Evolutionary conservation across 257 asterid species (phyloP).

Genomic region (Salvia miltiorrhiza): DNA sequence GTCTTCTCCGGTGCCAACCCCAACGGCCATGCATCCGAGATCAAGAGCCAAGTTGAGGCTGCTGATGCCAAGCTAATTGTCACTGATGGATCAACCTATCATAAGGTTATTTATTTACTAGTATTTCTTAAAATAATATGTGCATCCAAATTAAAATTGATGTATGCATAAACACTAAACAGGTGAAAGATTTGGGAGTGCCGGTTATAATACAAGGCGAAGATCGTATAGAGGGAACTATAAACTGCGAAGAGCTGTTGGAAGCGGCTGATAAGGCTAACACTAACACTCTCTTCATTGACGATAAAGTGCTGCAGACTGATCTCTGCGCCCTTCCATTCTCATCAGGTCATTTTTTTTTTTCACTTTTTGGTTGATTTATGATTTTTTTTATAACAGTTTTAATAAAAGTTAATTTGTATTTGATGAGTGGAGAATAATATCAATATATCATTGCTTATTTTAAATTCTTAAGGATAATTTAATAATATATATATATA

Average conservation of each 20-base stretch:
- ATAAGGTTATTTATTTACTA: slow-evolving; percentile 40
- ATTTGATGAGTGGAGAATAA: no score
- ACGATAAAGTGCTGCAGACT: slow-evolving; percentile 53
- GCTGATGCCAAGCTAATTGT: slow-evolving; percentile 87
- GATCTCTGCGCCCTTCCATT: slow-evolving; percentile 93
- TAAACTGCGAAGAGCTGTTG: slow-evolving; percentile 67
- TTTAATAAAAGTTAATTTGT: no score
- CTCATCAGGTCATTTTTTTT: slow-evolving; percentile 46
- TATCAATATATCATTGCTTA: no score
- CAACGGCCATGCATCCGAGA: slow-evolving; percentile 57
- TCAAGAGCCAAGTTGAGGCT: slow-evolving; percentile 80
- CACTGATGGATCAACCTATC: slow-evolving; percentile 69
- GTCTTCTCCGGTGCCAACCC: slow-evolving; percentile 94
- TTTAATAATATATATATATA: no score
- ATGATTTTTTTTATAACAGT: no score
- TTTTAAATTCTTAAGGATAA: no score
- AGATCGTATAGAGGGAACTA: slow-evolving; percentile 67
- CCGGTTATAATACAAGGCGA: slow-evolving; percentile 76
- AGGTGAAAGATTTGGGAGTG: slow-evolving; percentile 82
- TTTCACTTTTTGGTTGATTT: no score
- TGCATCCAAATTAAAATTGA: no score
- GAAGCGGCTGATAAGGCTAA: slow-evolving; percentile 79
- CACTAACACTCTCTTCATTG: slow-evolving; percentile 39
- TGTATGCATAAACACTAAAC: no score
- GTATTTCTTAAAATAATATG: no score